Conservation (phyloP, 192 early-diverging fungal genomes). For the Coemansia umbellata region DNA sequence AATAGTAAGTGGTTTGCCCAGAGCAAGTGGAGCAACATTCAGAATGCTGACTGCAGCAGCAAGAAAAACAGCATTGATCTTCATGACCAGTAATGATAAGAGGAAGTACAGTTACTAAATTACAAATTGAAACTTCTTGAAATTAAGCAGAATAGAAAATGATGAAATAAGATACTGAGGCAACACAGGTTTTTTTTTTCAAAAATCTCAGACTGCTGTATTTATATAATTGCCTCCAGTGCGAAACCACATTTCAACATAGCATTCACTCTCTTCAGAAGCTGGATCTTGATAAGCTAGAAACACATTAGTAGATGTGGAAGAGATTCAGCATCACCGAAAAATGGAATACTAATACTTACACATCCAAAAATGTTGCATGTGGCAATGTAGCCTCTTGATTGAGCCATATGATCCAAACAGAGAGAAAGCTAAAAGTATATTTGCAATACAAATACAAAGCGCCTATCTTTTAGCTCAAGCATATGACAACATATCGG, state of each 20-base stretch:
- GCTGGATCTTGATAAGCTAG: no score
- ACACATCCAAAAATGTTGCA: no score
- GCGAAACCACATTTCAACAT: not conserved
- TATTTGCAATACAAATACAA: no score
- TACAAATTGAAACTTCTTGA: not conserved
- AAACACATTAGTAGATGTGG: no score
- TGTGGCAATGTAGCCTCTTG: no score
- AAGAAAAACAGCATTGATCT: not conserved
- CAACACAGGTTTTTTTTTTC: not conserved
- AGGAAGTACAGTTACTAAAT: not conserved
- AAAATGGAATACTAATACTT: no score
- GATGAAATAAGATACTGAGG: not conserved
- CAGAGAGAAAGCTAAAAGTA: no score
- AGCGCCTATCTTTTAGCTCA: no score
- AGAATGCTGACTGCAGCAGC: not conserved
- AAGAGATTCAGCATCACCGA: no score
- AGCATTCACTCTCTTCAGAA: no score
- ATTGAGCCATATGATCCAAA: no score
- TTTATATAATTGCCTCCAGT: not conserved
- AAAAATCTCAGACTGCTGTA: not conserved
- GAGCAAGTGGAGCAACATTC: not conserved
- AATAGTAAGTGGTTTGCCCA: slow-evolving; percentile 14
- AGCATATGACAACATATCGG: no score
- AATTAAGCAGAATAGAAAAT: not conserved
- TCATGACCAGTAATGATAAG: not conserved